phyloP scores from a whole-genome alignment of 1,284 basidiomycete species.

The Trametes versicolor region DNA sequence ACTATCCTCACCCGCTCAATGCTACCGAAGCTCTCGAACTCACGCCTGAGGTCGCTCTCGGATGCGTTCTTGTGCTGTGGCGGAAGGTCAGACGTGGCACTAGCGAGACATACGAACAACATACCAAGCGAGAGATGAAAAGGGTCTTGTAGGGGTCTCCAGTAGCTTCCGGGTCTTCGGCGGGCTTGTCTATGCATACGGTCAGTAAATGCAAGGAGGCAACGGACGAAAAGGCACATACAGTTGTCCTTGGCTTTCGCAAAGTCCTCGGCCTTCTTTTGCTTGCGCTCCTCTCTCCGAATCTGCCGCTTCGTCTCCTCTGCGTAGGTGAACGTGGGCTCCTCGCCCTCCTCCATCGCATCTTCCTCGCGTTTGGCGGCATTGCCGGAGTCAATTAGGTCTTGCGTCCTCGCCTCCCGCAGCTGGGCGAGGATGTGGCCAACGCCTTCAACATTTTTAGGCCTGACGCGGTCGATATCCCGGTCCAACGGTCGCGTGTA shows the following conservation, averaged over 20 bases:
- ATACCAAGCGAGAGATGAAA: conserved; percentile 92
- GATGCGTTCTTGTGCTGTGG: conserved; percentile 86
- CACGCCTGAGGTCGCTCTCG: conserved; percentile 90
- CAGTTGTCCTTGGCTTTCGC: conserved; percentile 86
- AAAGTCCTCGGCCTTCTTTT: conserved; percentile 82
- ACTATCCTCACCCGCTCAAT: conserved; percentile 95
- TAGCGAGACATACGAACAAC: conserved; percentile 29
- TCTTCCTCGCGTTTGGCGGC: conserved; percentile 58
- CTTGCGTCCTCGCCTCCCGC: conserved; percentile 79
- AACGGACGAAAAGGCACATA: conserved; percentile 51
- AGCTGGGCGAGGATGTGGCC: conserved; percentile 77
- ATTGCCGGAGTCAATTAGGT: conserved; percentile 55
- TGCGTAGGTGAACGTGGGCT: conserved; percentile 78
- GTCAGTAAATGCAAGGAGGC: conserved; percentile 18
- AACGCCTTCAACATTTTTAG: conserved; percentile 80
- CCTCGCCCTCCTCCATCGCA: conserved; percentile 82
- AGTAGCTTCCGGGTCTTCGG: conserved; percentile 91
- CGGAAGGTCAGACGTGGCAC: conserved; percentile 35
- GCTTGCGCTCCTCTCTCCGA: conserved; percentile 82
- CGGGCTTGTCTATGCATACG: conserved; percentile 78
- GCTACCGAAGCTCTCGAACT: conserved; percentile 95
- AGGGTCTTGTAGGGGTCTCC: conserved; percentile 99
- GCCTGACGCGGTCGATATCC: conserved; percentile 79
- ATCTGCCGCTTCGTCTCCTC: conserved; percentile 85
- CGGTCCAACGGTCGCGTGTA: conserved; percentile 86